These are phyloP conservation scores for Diaporthe ilicicola DNA, from an alignment of 2,329 filamentous ascomycete genomes.

Conservation along the genomic window DNA sequence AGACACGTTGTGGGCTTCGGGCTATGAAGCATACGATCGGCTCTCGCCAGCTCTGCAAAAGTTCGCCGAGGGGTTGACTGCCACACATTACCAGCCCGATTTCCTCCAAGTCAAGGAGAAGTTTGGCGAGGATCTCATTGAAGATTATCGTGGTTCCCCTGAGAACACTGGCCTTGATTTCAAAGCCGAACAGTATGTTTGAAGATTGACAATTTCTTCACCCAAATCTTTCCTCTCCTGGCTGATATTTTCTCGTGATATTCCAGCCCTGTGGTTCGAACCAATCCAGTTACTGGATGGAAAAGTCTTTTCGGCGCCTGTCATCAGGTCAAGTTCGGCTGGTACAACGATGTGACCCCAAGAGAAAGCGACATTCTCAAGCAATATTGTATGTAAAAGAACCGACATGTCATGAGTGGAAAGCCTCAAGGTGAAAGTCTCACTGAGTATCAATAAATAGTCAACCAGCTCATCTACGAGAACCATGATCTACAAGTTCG, in stretches of 20 bases:
- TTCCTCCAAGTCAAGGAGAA: conserved; percentile 43
- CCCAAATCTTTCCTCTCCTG: background rate
- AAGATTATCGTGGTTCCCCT: conserved; percentile 39
- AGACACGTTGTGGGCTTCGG: conserved; percentile 54
- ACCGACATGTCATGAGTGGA: background rate
- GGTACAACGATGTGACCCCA: conserved; percentile 43
- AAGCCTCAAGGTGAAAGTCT: background rate
- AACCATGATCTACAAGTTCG: conserved; percentile 44
- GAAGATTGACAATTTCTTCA: conserved; percentile 39
- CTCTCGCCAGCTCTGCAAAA: conserved; percentile 39
- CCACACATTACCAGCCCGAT: conserved; percentile 44
- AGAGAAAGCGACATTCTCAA: conserved; percentile 44
- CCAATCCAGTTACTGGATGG: conserved; percentile 44
- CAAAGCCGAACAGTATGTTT: conserved; percentile 44
- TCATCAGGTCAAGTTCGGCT: conserved; percentile 40
- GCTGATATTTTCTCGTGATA: conserved; percentile 26
- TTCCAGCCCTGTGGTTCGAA: conserved; percentile 39
- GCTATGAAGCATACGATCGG: conserved; percentile 52
- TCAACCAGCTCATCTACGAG: conserved; percentile 40
- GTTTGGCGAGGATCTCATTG: conserved; percentile 47
- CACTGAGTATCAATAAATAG: conserved; percentile 12
- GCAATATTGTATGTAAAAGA: conserved; percentile 35
- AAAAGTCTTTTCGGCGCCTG: conserved; percentile 45
- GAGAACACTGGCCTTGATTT: conserved; percentile 42
- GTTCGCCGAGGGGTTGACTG: conserved; percentile 40